A percentile compares a stretch with the other conserved stretches of the same genome.
These are phyloP conservation scores for Singerocomus rubriflavus DNA, from an alignment of 1,284 basidiomycete species.

Conservation along the genomic window DNA sequence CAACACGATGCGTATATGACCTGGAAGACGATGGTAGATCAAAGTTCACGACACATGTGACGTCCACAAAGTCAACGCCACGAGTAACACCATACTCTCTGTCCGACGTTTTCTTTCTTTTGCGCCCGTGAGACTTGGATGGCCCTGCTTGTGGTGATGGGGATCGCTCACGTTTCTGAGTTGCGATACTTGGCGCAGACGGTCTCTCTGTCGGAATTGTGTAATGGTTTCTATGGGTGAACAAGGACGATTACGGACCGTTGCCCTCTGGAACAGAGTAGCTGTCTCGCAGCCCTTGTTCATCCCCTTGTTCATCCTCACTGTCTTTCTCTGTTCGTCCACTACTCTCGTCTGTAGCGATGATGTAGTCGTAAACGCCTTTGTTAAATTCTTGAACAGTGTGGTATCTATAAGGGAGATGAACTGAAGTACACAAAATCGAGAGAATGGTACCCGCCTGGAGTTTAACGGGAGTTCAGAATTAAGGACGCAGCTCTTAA, in stretches of 20 bases:
- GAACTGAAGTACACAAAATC: neutral
- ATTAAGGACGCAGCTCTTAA: constrained; percentile 95
- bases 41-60: constrained; percentile 98
- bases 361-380: constrained; percentile 98
- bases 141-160: constrained; percentile 29
- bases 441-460: constrained; percentile 41
- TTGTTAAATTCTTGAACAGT: constrained; percentile 99
- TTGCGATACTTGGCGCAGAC: constrained; percentile 11
- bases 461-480: constrained; percentile 95
- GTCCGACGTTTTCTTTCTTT: constrained; percentile 44
- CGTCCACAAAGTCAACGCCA: constrained; percentile 96
- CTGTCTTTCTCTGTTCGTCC: constrained; percentile 52
- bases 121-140: constrained; percentile 39
- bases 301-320: constrained; percentile 39
- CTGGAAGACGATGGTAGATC: constrained; percentile 87
- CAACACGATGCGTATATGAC: constrained; percentile 96
- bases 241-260: constrained; percentile 15
- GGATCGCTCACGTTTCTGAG: constrained; percentile 35
- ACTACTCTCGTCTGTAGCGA: constrained; percentile 91
- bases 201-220: constrained; percentile 9
- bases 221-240: neutral
- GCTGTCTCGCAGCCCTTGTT: constrained; percentile 1
- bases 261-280: neutral
- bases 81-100: constrained; percentile 94
- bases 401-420: constrained; percentile 67